phyloP scores from a whole-genome alignment of 768 basidiomycete genomes.

The Peribolospora baueri region DNA sequence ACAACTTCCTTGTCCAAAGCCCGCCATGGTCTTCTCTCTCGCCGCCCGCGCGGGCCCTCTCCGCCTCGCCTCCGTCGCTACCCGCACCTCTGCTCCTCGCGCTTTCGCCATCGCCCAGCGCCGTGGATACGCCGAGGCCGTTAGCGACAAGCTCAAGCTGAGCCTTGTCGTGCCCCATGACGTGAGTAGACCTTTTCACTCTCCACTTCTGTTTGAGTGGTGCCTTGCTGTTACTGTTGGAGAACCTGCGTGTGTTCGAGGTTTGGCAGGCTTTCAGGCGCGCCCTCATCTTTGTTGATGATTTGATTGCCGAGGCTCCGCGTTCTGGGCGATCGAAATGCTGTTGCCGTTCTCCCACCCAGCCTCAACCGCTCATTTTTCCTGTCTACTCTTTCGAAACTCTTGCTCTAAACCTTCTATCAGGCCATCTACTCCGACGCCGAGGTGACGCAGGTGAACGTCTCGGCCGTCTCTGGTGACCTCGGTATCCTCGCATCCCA shows the following conservation, averaged over 20 bases:
- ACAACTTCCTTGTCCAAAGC: too few relatives aligned
- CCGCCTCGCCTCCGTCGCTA: slow-evolving; percentile 1
- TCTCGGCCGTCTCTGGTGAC: slow-evolving; percentile 79
- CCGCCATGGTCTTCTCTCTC: slow-evolving; percentile 3
- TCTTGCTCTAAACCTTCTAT: background rate
- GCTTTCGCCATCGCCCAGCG: slow-evolving; percentile 24
- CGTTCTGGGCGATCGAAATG: background rate
- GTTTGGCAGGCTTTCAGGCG: too few relatives aligned
- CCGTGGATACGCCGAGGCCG: slow-evolving; percentile 77
- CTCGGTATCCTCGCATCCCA: slow-evolving; percentile 99
- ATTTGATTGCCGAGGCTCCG: background rate
- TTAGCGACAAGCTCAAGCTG: slow-evolving; percentile 61
- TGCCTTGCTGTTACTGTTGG: background rate
- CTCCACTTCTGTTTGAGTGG: background rate
- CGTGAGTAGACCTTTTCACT: slow-evolving; percentile 27
- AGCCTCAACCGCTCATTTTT: background rate
- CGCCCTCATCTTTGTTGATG: too few relatives aligned
- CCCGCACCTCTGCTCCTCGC: too few relatives aligned
- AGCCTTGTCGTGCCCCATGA: slow-evolving; percentile 87
- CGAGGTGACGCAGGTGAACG: slow-evolving; percentile 88
- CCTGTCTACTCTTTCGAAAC: background rate
- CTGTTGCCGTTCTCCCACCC: background rate
- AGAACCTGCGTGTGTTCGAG: background rate
- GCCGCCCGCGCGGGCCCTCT: slow-evolving; percentile 4
- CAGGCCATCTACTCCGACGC: slow-evolving; percentile 74